phyloP scores from a whole-genome alignment of 2,329 filamentous ascomycete genomes.

The Hypocrella siamensis region DNA sequence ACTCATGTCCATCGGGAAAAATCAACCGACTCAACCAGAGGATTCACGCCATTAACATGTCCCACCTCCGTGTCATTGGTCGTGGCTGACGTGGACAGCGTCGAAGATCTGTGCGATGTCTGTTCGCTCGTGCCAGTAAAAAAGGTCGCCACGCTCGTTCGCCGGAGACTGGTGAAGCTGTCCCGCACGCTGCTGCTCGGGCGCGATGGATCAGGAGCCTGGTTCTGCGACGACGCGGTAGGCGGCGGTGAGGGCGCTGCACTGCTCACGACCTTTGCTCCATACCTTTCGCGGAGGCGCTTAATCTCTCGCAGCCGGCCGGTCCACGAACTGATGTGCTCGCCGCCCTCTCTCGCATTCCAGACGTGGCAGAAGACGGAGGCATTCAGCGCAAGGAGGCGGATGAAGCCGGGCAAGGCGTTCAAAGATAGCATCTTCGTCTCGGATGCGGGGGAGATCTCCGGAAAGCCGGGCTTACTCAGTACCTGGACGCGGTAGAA shows the following conservation, averaged over 20 bases:
- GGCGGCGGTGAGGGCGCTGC: slow-evolving; percentile 12
- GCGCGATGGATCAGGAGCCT: slow-evolving; percentile 5
- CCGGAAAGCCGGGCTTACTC: slow-evolving; percentile 76
- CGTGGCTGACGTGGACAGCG: slow-evolving; percentile 34
- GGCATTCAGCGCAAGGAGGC: slow-evolving; percentile 80
- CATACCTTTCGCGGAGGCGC: slow-evolving; percentile 56
- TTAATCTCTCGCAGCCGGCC: slow-evolving; percentile 75
- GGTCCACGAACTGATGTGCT: slow-evolving; percentile 81
- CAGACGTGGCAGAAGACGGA: slow-evolving; percentile 91
- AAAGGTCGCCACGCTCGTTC: slow-evolving; percentile 51
- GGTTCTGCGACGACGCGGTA: slow-evolving; percentile 9
- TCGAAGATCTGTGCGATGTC: slow-evolving; percentile 41
- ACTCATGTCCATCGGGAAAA: slow-evolving; percentile 21
- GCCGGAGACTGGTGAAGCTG: slow-evolving; percentile 42
- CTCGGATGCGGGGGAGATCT: slow-evolving; percentile 78
- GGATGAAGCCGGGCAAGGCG: slow-evolving; percentile 71
- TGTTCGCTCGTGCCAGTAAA: slow-evolving; percentile 42
- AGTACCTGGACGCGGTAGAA: slow-evolving; percentile 88
- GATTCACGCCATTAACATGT: slow-evolving; percentile 12
- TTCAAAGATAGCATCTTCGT: slow-evolving; percentile 77
- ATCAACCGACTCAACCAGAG: slow-evolving; percentile 20
- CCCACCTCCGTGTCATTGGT: slow-evolving; percentile 38
- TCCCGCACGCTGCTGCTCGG: slow-evolving; percentile 30
- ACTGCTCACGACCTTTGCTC: slow-evolving; percentile 19
- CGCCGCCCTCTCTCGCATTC: slow-evolving; percentile 59